A percentile compares a stretch with the other conserved stretches of the same genome.
These are phyloP conservation scores for Auriscalpium vulgare DNA, from an alignment of 768 basidiomycete genomes.

Conservation along the genomic window DNA sequence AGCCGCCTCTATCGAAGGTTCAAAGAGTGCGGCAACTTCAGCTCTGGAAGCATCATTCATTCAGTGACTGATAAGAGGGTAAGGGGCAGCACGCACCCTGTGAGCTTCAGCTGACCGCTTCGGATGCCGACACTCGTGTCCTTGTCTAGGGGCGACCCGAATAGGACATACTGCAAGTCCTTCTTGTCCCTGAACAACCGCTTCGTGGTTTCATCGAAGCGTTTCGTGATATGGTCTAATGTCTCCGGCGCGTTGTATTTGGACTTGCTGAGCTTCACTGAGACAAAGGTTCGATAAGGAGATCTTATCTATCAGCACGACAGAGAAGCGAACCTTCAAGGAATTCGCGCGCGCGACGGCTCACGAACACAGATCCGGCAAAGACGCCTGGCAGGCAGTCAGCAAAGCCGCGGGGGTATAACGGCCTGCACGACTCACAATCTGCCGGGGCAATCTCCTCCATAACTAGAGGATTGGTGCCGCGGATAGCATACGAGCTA, in stretches of 20 bases:
- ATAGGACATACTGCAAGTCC: slow-evolving; percentile 64
- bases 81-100: slow-evolving; percentile 38
- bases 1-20: slow-evolving; percentile 72
- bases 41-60: slow-evolving; percentile 16
- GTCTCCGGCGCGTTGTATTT: slow-evolving; percentile 66
- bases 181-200: slow-evolving; percentile 64
- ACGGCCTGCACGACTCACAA: slow-evolving; percentile 35
- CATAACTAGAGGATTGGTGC: slow-evolving; percentile 61
- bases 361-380: slow-evolving; percentile 78
- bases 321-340: slow-evolving; percentile 44
- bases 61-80: neutral
- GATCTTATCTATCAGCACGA: neutral
- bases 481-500: slow-evolving; percentile 70
- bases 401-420: neutral
- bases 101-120: slow-evolving; percentile 61
- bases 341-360: slow-evolving; percentile 63
- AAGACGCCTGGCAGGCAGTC: slow-evolving; percentile 49
- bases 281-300: neutral
- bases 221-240: slow-evolving; percentile 71
- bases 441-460: slow-evolving; percentile 81
- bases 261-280: slow-evolving; percentile 67
- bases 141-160: slow-evolving; percentile 74
- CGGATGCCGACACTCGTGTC: slow-evolving; percentile 63
- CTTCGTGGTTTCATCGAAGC: slow-evolving; percentile 80
- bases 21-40: slow-evolving; percentile 66